Evolutionary conservation across 2,329 filamentous ascomycete species (phyloP), one percentile per base, ranked within the genome.

Genomic region (Zalaria obscura): DNA sequence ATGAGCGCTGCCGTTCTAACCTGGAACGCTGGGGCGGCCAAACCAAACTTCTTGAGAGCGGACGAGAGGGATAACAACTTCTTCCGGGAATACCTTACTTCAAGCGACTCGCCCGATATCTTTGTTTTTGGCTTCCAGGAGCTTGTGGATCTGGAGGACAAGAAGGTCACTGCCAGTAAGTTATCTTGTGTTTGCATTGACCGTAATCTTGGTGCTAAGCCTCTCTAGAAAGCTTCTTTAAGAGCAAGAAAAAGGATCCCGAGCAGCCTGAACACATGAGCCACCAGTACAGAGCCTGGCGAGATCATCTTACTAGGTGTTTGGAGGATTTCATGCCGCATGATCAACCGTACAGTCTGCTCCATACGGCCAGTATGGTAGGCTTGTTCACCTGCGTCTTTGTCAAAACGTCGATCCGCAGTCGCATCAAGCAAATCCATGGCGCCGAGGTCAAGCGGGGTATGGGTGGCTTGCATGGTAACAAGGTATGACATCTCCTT

Each of bases 51-150:
- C 53, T 67, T 96, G 29, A 75, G 83, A 41, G 76, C 83, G 47
- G 76, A 76, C 1, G 72, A 76, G 27, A 66, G 74, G 40, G 85
- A 93, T 53, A 74, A 75, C 7, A 70, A 72, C 35, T 96, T 96
- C 59, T 83, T 96, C 54, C 77, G 78, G 48, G 77, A 89, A 43
- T 72, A 93, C 10, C 68, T 98, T 26, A 75, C 80, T 48, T 75
- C 74, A n/a, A 79, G 82, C 47, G 74, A 80, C 33, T 78, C 82
- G 5, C 86, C 91, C 0, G 91, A 96, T 51, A 87, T 98, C 39
- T 65, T 96, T 2, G 76, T 96, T 1, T 98, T 98, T 67, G 89
- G 88, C 1, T 98, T 98, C 60, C 91, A 98, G 60, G 91, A 98
- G 61, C 72, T 98, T n/a, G 91, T 98, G 3, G 91, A 98, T 55